Conservation (phyloP, 2,329 filamentous ascomycete species). For the Fusarium sp. region DNA sequence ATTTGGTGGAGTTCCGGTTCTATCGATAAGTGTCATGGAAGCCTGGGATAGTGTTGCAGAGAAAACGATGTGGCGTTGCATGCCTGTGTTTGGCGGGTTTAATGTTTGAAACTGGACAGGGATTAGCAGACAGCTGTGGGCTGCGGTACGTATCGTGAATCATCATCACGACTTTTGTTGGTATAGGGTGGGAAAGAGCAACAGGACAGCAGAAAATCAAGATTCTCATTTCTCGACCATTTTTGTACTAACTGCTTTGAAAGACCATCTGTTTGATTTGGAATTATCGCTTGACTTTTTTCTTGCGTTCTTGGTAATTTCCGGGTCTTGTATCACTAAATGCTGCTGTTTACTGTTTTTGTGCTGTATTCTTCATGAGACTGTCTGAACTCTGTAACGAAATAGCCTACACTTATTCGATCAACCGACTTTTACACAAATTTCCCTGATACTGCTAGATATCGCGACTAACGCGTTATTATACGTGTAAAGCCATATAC, state of each 20-base stretch:
- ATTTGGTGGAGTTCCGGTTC: conserved; percentile 1
- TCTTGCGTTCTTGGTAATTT: background rate
- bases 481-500: background rate
- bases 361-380: background rate
- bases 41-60: conserved; percentile 3
- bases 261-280: background rate
- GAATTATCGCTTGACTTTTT: background rate
- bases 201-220: background rate
- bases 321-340: background rate
- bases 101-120: background rate
- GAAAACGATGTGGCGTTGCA: background rate
- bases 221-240: background rate
- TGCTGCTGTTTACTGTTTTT: background rate
- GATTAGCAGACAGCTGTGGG: background rate
- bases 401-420: background rate
- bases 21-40: conserved; percentile 33
- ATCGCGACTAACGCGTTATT: background rate
- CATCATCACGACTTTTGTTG: background rate
- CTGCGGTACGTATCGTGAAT: background rate
- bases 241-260: background rate
- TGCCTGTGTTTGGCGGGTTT: conserved; percentile 2
- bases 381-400: accelerated
- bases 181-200: conserved; percentile 20
- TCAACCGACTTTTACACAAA: background rate
- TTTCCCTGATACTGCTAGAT: accelerated